A percentile compares a stretch with the other conserved stretches of the same genome.
Evolutionary conservation across 2,329 filamentous ascomycete species (phyloP).

Genomic region (Neofusicoccum kwambonambiense): DNA sequence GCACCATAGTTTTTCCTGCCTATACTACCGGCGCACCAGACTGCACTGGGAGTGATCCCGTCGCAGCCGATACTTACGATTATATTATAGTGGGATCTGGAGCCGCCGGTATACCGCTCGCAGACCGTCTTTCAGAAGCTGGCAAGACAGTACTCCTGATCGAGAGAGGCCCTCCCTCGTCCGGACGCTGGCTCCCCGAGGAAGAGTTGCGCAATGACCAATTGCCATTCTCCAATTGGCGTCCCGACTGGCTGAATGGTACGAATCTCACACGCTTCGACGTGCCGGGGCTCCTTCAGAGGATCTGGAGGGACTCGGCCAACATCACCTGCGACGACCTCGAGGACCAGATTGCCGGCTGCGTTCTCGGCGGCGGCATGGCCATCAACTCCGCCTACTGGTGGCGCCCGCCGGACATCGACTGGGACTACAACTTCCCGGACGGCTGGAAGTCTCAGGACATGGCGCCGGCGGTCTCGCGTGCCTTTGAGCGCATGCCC

Average conservation of each 20-base stretch:
- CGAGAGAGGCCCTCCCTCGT: conserved; percentile 53
- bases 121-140: conserved; percentile 61
- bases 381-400: conserved; percentile 68
- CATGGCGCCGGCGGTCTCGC: conserved; percentile 57
- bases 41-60: conserved; percentile 4
- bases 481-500: conserved; percentile 68
- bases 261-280: conserved; percentile 70
- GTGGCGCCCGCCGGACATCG: conserved; percentile 63
- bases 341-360: conserved; percentile 66
- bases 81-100: conserved; percentile 65
- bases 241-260: conserved; percentile 55
- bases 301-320: conserved; percentile 64
- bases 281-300: conserved; percentile 68
- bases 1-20: too few species aligned
- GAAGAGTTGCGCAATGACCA: conserved; percentile 45
- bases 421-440: conserved; percentile 74
- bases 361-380: conserved; percentile 66
- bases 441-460: conserved; percentile 67
- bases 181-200: conserved; percentile 60
- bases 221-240: neutral
- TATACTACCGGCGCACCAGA: too few species aligned
- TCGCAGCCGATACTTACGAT: conserved; percentile 53
- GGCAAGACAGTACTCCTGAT: conserved; percentile 64
- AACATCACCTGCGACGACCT: conserved; percentile 67
- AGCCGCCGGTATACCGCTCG: conserved; percentile 59